Evolutionary conservation across 257 asterid genomes (phyloP).

Genomic region (Linderniella brevidens): DNA sequence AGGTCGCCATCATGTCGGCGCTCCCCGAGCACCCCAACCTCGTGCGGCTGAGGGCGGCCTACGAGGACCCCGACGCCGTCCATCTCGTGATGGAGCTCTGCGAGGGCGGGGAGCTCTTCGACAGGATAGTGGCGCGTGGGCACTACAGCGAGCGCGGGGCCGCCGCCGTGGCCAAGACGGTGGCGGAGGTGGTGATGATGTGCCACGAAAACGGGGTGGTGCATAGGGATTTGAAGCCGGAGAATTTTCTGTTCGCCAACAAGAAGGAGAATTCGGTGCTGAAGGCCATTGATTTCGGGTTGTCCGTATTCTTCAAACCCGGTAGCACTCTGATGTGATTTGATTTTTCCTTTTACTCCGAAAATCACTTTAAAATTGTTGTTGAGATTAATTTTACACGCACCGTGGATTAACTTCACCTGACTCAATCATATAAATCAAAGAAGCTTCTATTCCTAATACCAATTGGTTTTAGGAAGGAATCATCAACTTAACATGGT

Average conservation of each 20-base stretch:
- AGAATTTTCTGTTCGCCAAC: constrained; percentile 74
- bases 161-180: constrained; percentile 48
- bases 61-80: constrained; percentile 85
- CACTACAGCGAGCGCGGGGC: constrained; percentile 97
- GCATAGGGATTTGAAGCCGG: constrained; percentile 98
- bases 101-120: constrained; percentile 89
- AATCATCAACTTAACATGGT: too few relatives aligned
- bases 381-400: neutral
- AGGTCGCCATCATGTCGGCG: constrained; percentile 84
- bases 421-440: too few relatives aligned
- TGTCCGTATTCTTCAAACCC: constrained; percentile 85
- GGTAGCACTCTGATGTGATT: constrained; percentile 21
- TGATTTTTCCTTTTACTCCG: neutral
- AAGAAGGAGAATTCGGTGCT: constrained; percentile 82
- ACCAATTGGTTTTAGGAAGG: too few relatives aligned
- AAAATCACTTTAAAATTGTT: neutral
- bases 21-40: constrained; percentile 70
- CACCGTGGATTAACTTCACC: neutral
- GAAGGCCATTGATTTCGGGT: constrained; percentile 85
- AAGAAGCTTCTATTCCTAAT: too few relatives aligned
- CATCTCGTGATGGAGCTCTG: constrained; percentile 90
- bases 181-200: constrained; percentile 85
- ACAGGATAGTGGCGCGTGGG: constrained; percentile 85
- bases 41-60: constrained; percentile 75
- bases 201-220: constrained; percentile 84